Evolutionary conservation across 1,139 yeast species (phyloP).

Genomic region (Magnusiomyces tetraspermus): DNA sequence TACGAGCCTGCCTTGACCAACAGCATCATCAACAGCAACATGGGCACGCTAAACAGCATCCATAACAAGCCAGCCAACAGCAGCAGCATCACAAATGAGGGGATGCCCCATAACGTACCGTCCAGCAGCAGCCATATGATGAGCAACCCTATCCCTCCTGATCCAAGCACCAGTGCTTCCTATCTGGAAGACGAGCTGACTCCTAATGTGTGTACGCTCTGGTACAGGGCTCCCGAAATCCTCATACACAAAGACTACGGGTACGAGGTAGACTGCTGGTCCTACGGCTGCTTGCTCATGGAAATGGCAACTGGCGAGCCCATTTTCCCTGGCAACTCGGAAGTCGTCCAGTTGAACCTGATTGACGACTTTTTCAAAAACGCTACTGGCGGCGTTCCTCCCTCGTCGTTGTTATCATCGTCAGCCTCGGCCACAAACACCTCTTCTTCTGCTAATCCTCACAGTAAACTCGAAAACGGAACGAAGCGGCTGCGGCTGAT

Average conservation of each 20-base stretch:
- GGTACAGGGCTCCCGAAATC: constrained; percentile 79
- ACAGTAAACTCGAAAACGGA: neutral
- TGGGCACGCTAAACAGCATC: neutral
- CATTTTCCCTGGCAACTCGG: constrained; percentile 6
- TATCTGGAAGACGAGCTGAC: constrained; percentile 1
- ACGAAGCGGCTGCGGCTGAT: neutral
- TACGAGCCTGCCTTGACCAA: neutral
- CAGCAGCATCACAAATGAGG: neutral
- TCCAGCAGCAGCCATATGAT: neutral
- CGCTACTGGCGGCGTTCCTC: neutral
- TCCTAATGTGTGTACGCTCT: constrained; percentile 62
- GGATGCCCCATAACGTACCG: too few relatives aligned
- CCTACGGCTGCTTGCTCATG: constrained; percentile 48
- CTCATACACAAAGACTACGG: constrained; percentile 53
- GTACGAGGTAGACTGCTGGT: constrained; percentile 69
- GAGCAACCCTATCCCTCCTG: too few relatives aligned
- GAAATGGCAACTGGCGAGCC: constrained; percentile 10
- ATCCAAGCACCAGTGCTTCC: too few relatives aligned
- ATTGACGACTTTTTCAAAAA: constrained; percentile 39
- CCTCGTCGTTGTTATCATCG: neutral
- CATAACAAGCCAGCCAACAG: neutral
- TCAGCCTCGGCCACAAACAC: neutral
- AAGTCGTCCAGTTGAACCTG: constrained; percentile 4
- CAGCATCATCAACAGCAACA: neutral
- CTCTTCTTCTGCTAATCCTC: neutral